Evolutionary conservation across 495 filamentous ascomycete genomes (phyloP), one percentile per base, ranked within the genome.

Genomic region (Hypoxylon rickii): DNA sequence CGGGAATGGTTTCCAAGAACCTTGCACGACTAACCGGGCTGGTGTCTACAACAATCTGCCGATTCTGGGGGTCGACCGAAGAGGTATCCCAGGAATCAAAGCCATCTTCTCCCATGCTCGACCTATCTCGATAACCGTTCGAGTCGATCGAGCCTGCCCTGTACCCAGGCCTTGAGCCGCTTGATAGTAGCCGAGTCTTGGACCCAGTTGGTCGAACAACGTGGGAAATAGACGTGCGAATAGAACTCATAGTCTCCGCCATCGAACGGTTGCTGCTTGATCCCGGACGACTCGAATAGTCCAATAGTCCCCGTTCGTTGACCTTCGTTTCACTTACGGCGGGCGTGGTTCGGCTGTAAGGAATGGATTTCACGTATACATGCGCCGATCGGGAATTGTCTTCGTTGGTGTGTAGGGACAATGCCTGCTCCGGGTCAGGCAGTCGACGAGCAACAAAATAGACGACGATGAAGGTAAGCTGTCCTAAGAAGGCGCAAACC

Each of bases 81-180:
- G 81, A 86, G 0, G 83, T 87, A 60, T 89, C 86, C 84, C 84
- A 89, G 3, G 79, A 80, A 51, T 89, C 86, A 54, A 89, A 87
- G 1, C 83, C 83, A 54, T 86, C 83, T 22, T 81, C 76, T 0
- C 48, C 61, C 5, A 58, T 44, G 26, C 67, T 61, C 18, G 22
- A 55, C 1, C 67, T 65, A 8, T 72, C 70, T 8, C 59, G 70
- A 20, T 72, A 70, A 7, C 70, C 50, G 11, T 31, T 50, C 2
- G 72, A 69, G 20, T 76, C 74, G 3, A 73, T 45, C 10, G 75
- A 79, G 8, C 64, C 22, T 16, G 70, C 55, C 24, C 71, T 70
- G 13, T 63, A 66, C 6, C 53, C 70, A 48, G 61, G 44, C 33
- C 44, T 64, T 26, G 58, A 59, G 18, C 19, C 45, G 8, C 41